Conservation (phyloP, 192 early-diverging fungal genomes). For the Linnemannia zychae region DNA sequence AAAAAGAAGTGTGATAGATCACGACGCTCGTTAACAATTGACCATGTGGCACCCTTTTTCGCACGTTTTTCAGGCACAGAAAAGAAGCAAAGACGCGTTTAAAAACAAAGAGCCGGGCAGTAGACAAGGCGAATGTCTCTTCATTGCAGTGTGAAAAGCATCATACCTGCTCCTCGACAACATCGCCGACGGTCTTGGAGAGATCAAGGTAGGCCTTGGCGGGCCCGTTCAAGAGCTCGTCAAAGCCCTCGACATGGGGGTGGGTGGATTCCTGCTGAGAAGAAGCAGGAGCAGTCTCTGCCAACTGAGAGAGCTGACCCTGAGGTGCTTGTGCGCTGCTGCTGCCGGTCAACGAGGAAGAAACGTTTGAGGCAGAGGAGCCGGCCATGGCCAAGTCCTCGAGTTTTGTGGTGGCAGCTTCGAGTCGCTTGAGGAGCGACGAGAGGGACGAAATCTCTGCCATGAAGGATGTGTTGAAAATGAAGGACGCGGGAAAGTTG, state of each 20-base stretch:
- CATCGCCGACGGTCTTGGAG: slow-evolving; percentile 64
- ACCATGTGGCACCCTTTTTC: slow-evolving; percentile 56
- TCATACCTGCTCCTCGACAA: slow-evolving; percentile 71
- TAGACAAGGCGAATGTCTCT: too few relatives aligned
- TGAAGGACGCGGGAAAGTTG: not conserved
- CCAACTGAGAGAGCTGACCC: slow-evolving; percentile 49
- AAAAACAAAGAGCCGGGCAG: not conserved
- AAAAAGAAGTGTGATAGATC: slow-evolving; percentile 53
- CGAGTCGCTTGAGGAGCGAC: slow-evolving; percentile 89
- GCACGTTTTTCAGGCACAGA: not conserved
- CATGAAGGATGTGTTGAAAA: slow-evolving; percentile 25
- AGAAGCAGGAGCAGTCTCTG: slow-evolving; percentile 48
- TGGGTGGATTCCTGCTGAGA: slow-evolving; percentile 51
- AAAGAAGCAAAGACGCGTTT: not conserved
- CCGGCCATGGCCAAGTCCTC: slow-evolving; percentile 83
- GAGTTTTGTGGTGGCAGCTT: slow-evolving; percentile 90
- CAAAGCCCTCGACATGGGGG: slow-evolving; percentile 66
- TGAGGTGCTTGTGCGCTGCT: slow-evolving; percentile 52
- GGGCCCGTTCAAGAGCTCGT: slow-evolving; percentile 61
- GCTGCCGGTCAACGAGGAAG: slow-evolving; percentile 53
- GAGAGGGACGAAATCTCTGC: slow-evolving; percentile 72
- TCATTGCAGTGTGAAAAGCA: not conserved
- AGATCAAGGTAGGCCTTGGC: slow-evolving; percentile 63
- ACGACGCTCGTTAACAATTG: slow-evolving; percentile 50
- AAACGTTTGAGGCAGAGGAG: slow-evolving; percentile 60